These are phyloP conservation scores for Uncinocarpus reesii DNA, from an alignment of 2,329 filamentous ascomycete species.

Conservation along the genomic window DNA sequence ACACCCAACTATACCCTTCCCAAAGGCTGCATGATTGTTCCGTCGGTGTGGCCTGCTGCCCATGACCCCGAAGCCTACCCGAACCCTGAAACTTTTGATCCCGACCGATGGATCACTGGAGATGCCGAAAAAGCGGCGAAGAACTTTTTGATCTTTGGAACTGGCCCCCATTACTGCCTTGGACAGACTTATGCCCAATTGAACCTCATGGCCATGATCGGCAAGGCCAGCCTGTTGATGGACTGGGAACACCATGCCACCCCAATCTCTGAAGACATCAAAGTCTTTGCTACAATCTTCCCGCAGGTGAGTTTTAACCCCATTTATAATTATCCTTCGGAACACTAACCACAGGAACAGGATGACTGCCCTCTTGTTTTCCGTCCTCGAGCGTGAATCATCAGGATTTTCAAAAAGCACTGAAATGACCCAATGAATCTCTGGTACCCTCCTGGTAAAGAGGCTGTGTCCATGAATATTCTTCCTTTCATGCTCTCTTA, in stretches of 20 bases:
- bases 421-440: conserved; percentile 7
- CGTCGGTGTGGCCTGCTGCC: conserved; percentile 78
- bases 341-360: conserved; percentile 35
- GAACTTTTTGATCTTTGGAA: conserved; percentile 95
- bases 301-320: conserved; percentile 59
- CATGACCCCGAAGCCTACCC: conserved; percentile 89
- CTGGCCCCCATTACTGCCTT: conserved; percentile 90
- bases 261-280: conserved; percentile 78
- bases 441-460: conserved; percentile 5
- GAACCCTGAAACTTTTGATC: conserved; percentile 78
- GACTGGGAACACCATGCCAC: conserved; percentile 88
- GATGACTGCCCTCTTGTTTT: conserved; percentile 77
- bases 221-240: conserved; percentile 75
- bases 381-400: conserved; percentile 34
- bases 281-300: conserved; percentile 97
- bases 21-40: conserved; percentile 91
- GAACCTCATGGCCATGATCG: conserved; percentile 80
- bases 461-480: not conserved
- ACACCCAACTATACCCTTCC: conserved; percentile 79
- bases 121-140: conserved; percentile 84
- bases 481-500: not conserved
- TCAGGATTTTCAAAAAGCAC: not conserved
- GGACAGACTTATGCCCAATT: conserved; percentile 85
- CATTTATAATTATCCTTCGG: not conserved
- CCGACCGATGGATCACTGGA: conserved; percentile 82